Percentiles rank a stretch among this genome's conserved stretches.
These are phyloP conservation scores for Drechslerella coelobrocha DNA, from an alignment of 2,329 filamentous ascomycete species.

Conservation along the genomic window DNA sequence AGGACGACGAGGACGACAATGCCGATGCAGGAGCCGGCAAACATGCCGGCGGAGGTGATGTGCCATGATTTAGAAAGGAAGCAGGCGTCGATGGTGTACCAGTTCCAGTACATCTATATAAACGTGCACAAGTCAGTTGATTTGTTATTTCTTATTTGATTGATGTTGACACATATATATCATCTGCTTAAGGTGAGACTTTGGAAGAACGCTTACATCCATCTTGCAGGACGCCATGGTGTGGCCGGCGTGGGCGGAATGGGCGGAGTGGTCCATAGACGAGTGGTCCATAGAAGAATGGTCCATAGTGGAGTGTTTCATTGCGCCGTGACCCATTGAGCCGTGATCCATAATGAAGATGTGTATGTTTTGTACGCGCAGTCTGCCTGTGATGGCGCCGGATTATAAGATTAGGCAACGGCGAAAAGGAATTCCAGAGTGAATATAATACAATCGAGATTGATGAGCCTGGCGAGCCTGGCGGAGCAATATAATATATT, in stretches of 20 bases:
- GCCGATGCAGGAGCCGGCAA: slow-evolving; percentile 80
- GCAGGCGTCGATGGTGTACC: slow-evolving; percentile 74
- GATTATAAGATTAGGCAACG: too few relatives aligned
- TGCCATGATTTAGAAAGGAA: slow-evolving; percentile 76
- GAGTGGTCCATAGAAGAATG: slow-evolving; percentile 9
- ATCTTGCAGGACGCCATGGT: slow-evolving; percentile 55
- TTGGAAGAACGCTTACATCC: slow-evolving; percentile 54
- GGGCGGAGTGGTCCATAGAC: slow-evolving; percentile 11
- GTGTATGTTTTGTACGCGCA: slow-evolving; percentile 1
- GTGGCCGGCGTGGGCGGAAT: slow-evolving; percentile 36
- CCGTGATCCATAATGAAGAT: slow-evolving; percentile 11
- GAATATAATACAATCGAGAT: not conserved
- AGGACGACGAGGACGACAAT: slow-evolving; percentile 74
- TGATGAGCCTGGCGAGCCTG: too few relatives aligned
- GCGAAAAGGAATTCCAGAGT: not conserved
- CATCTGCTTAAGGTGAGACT: not conserved
- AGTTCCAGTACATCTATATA: slow-evolving; percentile 78
- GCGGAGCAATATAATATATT: too few relatives aligned
- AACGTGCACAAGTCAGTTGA: not conserved
- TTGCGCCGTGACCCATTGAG: not conserved
- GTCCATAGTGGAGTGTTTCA: slow-evolving; percentile 9
- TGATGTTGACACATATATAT: not conserved
- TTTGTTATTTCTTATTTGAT: slow-evolving; percentile 13
- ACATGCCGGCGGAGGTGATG: slow-evolving; percentile 72
- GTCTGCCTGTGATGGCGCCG: too few relatives aligned